These are phyloP conservation scores for Pestalotiopsis fici DNA, from an alignment of 2,329 filamentous ascomycete species.

Conservation along the genomic window DNA sequence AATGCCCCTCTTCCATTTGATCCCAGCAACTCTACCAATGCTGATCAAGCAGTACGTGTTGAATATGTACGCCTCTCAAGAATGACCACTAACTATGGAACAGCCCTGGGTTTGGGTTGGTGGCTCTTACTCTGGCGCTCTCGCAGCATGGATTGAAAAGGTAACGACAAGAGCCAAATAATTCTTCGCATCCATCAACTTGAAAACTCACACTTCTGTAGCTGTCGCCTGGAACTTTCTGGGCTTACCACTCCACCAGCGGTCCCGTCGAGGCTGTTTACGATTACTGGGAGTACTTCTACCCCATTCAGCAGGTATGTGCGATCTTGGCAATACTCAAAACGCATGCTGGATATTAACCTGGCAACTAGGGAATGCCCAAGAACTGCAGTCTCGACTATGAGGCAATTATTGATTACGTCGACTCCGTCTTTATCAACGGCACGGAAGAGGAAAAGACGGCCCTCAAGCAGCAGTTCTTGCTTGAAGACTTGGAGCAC, in stretches of 20 bases:
- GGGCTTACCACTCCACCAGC: slow-evolving; percentile 60
- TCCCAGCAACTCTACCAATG: slow-evolving; percentile 44
- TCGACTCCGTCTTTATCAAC: slow-evolving; percentile 49
- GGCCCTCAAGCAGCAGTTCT: slow-evolving; percentile 51
- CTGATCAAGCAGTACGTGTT: slow-evolving; percentile 41
- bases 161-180: not conserved
- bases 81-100: not conserved
- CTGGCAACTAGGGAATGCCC: slow-evolving; percentile 46
- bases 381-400: slow-evolving; percentile 58
- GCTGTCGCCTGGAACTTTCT: slow-evolving; percentile 55
- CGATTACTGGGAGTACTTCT: slow-evolving; percentile 61
- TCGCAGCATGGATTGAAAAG: slow-evolving; percentile 57
- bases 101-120: slow-evolving; percentile 58
- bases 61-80: not conserved
- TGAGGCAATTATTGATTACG: slow-evolving; percentile 50
- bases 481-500: slow-evolving; percentile 46
- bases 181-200: not conserved
- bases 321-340: not conserved
- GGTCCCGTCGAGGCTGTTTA: slow-evolving; percentile 56
- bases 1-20: slow-evolving; percentile 56
- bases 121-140: slow-evolving; percentile 57
- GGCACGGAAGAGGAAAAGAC: slow-evolving; percentile 43
- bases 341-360: not conserved
- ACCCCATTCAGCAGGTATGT: slow-evolving; percentile 46
- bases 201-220: not conserved